Conservation (phyloP, 2,329 filamentous ascomycete species). For the Colletotrichum sp. region DNA sequence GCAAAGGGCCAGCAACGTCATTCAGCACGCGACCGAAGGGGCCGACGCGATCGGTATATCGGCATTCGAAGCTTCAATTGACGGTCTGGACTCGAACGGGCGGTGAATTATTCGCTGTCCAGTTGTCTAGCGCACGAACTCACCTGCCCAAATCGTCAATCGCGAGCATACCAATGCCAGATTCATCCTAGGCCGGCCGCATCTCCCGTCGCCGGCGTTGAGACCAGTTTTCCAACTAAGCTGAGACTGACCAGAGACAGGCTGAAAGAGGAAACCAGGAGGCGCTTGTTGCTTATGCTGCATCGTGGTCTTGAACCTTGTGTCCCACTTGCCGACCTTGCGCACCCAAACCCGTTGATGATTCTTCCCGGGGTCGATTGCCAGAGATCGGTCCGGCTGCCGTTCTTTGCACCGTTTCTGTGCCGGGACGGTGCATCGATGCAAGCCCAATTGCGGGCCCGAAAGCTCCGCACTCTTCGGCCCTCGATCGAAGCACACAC, state of each 20-base stretch:
- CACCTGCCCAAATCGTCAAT: background rate
- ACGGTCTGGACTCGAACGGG: background rate
- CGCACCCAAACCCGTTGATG: background rate
- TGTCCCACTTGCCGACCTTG: background rate
- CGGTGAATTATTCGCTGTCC: background rate
- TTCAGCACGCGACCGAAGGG: background rate
- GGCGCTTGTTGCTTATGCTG: background rate
- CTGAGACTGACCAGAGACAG: background rate
- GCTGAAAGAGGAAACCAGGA: background rate
- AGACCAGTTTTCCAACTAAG: background rate
- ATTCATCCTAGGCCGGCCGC: background rate
- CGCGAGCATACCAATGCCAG: background rate
- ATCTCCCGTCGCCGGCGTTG: background rate
- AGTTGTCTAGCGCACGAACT: background rate
- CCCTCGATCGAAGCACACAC: background rate
- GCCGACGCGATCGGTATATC: background rate
- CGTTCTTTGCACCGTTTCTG: background rate
- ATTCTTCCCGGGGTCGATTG: background rate
- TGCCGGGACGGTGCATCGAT: background rate
- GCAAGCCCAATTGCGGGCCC: background rate
- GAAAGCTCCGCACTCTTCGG: background rate
- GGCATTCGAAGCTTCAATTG: background rate
- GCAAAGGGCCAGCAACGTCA: background rate
- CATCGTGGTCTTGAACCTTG: background rate
- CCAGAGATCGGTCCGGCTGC: background rate